Evolutionary conservation across 2,329 filamentous ascomycete genomes (phyloP).

Genomic region (Chrysosphaeria jannelii): DNA sequence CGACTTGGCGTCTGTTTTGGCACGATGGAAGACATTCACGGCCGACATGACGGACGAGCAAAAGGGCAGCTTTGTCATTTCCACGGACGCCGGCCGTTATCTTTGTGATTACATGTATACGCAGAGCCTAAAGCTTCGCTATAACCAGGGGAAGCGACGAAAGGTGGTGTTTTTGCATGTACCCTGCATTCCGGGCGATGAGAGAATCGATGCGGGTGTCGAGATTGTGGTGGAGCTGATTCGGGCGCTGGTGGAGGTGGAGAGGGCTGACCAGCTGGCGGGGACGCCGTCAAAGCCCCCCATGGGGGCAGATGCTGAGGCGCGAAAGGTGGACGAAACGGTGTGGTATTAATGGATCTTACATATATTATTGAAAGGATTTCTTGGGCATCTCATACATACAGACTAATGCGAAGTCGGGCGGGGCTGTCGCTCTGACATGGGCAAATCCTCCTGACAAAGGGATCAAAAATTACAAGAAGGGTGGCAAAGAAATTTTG

Average conservation of each 20-base stretch:
- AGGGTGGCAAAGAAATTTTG: too few relatives aligned
- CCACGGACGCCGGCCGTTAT: constrained; percentile 40
- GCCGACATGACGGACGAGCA: constrained; percentile 9
- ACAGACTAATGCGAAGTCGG: too few relatives aligned
- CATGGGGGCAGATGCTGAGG: too few relatives aligned
- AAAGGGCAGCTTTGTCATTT: constrained; percentile 21
- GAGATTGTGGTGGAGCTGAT: constrained; percentile 23
- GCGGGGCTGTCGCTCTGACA: too few relatives aligned
- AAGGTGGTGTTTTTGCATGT: constrained; percentile 45
- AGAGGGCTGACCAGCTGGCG: constrained; percentile 9
- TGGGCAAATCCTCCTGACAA: too few relatives aligned
- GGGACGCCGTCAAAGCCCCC: too few relatives aligned
- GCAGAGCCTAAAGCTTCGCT: constrained; percentile 28
- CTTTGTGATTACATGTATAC: constrained; percentile 59
- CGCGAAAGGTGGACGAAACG: too few relatives aligned
- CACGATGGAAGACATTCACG: constrained; percentile 29
- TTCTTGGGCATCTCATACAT: too few relatives aligned
- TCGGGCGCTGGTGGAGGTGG: constrained; percentile 22
- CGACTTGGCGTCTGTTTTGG: constrained; percentile 24
- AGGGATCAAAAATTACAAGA: too few relatives aligned
- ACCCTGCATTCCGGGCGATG: constrained; percentile 23
- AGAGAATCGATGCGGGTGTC: constrained; percentile 16
- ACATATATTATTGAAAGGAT: too few relatives aligned
- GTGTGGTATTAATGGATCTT: too few relatives aligned
- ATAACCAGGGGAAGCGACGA: constrained; percentile 14